Percentiles rank a stretch among this genome's conserved stretches.
Evolutionary conservation across 768 basidiomycete species (phyloP).

Genomic region (Polyporus arcularius): DNA sequence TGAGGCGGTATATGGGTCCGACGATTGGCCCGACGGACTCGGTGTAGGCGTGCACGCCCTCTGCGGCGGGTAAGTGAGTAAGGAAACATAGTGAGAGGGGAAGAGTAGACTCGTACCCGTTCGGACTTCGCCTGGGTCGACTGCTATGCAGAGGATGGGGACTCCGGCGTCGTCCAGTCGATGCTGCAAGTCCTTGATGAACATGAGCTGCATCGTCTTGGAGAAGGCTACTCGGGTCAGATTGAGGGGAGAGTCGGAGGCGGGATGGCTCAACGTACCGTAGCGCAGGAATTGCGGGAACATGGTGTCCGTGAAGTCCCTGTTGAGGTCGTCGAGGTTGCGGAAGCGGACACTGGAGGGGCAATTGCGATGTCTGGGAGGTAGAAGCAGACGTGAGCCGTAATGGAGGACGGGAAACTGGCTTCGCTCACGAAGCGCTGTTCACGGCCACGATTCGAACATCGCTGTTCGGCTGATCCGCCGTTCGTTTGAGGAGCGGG

Average conservation of each 20-base stretch:
- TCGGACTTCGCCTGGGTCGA: slow-evolving; percentile 39
- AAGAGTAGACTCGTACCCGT: slow-evolving; percentile 18
- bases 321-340: slow-evolving; percentile 35
- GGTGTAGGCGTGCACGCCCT: slow-evolving; percentile 20
- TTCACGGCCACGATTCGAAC: slow-evolving; percentile 35
- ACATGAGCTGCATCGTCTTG: slow-evolving; percentile 25
- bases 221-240: neutral
- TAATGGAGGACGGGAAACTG: slow-evolving; percentile 15
- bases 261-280: neutral
- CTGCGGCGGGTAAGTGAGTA: neutral
- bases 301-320: slow-evolving; percentile 27
- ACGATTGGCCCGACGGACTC: slow-evolving; percentile 14
- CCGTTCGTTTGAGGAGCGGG: slow-evolving; percentile 33
- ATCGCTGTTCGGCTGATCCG: slow-evolving; percentile 28
- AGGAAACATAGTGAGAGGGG: neutral
- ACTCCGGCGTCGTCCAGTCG: slow-evolving; percentile 29
- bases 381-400: slow-evolving; percentile 7
- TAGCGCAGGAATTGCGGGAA: slow-evolving; percentile 18
- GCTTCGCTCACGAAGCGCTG: neutral
- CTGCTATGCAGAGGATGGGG: slow-evolving; percentile 35
- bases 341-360: slow-evolving; percentile 30
- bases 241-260: neutral
- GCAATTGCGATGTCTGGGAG: slow-evolving; percentile 12
- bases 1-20: slow-evolving; percentile 12
- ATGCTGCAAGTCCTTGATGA: slow-evolving; percentile 26